Base-by-base conservation (phyloP, 768 basidiomycete species). In the Xerocomus potaroensis region DNA sequence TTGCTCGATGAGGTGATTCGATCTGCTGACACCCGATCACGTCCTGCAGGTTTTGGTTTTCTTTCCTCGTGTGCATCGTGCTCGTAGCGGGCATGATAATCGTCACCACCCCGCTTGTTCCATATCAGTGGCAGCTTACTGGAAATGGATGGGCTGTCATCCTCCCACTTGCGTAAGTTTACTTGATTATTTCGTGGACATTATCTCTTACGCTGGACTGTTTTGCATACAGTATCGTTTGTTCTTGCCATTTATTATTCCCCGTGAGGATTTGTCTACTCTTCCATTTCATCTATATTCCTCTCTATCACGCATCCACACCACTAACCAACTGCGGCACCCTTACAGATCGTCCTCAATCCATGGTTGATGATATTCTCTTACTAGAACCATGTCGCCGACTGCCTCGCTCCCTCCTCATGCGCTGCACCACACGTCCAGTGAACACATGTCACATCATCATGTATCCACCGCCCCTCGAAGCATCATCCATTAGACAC, bases 281-380 rank as follows among this genome's bases (percentile, higher is more conserved):
- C 34, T 39, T 54, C 30, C 45, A 23, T 2, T 21, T 16, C n/a
- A n/a, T n/a, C 11, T 29, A 44, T 2, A 19, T 43, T 45, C 40
- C 35, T n/a, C 41, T 41, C 32, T 41, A 34, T 50, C 44, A 38
- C 36, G 5, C 32, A 45, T 23, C 8, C 38, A 26, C 18, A 8
- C 23, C 32, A 45, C 60, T 64, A 23, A 64, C 55, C 31, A 39
- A 44, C 39, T 39, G 29, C 39, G 49, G 43, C 33, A 15, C 4
- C 29, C 38, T 14, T 42, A 26, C 51, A 86, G 76, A 84, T 94
- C 53, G 83, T 90, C 34, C 77, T 93, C 48, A 93, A 93, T 57
- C 91, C 89, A 7, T 89, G 85, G 84, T 72, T 91, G 47, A 88
- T 89, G 84, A 86, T 89, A 45, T 91, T 91, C 69, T 83, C 81